Base-by-base conservation (phyloP, 2,329 filamentous ascomycete genomes). In the Helicocarpus griseus region DNA sequence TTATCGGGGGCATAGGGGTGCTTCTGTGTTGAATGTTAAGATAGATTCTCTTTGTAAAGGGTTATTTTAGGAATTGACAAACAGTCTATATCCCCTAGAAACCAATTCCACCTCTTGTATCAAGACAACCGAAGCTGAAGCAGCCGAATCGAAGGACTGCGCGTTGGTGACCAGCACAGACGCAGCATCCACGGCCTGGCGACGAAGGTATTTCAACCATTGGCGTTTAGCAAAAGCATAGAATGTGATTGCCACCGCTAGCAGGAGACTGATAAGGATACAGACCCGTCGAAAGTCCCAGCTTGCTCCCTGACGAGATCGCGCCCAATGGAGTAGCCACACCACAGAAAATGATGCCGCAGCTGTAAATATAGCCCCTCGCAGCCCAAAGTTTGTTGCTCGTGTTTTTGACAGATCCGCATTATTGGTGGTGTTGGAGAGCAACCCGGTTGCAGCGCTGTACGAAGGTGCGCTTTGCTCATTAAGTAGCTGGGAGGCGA, bases 21-120 rank as follows among this genome's bases (percentile, higher is more conserved):
- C 88, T 95, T 71, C 88, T 94, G 61, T 53, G 31, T 36, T 50
- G 61, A 31, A 53, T 45, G 52, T 63, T 48, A 63, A 45, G n/a
- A 13, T 29, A 41, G 31, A 29, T n/a, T 7, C 2, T 31, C 21
- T 40, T 24, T 4, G 28, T 13, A 11, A 14, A 39, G 26, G 33
- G 4, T 9, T 3, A 19, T 11, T 29, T 26, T 19, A 14, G 40
- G 21, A 39, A 7, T 24, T 19, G 29, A 72, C 83, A 67, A 69
- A 89, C 82, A 95, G 77, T 70, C 87, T 79, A 68, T 95, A 96
- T 21, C 90, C 90, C 59, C 90, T 82, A 28, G 90, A 94, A 24
- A 96, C 89, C 29, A 96, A 77, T 71, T 96, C 90, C n/a, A 96
- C 89, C 69, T 96, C 90, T 66, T 95, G 90, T 56, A 96, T 85